Evolutionary conservation across 768 basidiomycete genomes (phyloP).

Genomic region (Tylopilus rubrobrunneus): DNA sequence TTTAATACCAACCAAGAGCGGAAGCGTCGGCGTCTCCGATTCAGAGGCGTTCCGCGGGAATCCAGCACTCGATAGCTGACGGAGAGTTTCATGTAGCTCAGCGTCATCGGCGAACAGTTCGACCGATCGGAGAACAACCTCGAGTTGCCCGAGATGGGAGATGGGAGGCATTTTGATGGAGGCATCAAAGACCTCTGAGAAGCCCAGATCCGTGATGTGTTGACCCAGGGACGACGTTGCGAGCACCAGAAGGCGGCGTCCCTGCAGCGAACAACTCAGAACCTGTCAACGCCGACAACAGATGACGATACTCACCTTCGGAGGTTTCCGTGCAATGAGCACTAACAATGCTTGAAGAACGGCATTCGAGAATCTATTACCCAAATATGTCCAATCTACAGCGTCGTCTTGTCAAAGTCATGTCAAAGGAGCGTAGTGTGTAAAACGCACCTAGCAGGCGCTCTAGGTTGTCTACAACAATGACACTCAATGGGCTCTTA

Average conservation of each 20-base stretch:
- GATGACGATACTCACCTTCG: slow-evolving; percentile 60
- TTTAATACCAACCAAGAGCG: slow-evolving; percentile 87
- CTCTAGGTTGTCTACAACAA: slow-evolving; percentile 94
- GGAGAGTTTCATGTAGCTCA: slow-evolving; percentile 56
- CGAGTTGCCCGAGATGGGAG: slow-evolving; percentile 64
- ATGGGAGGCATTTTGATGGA: slow-evolving; percentile 84
- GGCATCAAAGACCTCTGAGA: slow-evolving; percentile 86
- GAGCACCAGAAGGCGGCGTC: slow-evolving; percentile 85
- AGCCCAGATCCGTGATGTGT: slow-evolving; percentile 83
- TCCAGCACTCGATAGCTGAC: slow-evolving; percentile 70
- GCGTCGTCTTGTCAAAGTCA: slow-evolving; percentile 4
- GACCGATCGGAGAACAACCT: slow-evolving; percentile 73
- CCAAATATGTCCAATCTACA: slow-evolving; percentile 94
- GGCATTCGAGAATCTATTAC: slow-evolving; percentile 92
- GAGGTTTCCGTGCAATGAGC: slow-evolving; percentile 82
- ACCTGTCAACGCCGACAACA: not conserved
- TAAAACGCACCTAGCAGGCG: slow-evolving; percentile 72
- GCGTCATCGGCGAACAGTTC: slow-evolving; percentile 59
- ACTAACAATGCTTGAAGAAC: slow-evolving; percentile 90
- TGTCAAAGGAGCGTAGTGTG: not conserved
- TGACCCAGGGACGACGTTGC: slow-evolving; percentile 88
- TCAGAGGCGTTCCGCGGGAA: slow-evolving; percentile 42
- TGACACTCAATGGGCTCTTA: slow-evolving; percentile 94
- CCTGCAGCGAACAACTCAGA: slow-evolving; percentile 43
- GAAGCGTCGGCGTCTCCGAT: slow-evolving; percentile 42